These are phyloP conservation scores for Pyricularia sp. DNA, from an alignment of 2,329 filamentous ascomycete species.

Conservation along the genomic window DNA sequence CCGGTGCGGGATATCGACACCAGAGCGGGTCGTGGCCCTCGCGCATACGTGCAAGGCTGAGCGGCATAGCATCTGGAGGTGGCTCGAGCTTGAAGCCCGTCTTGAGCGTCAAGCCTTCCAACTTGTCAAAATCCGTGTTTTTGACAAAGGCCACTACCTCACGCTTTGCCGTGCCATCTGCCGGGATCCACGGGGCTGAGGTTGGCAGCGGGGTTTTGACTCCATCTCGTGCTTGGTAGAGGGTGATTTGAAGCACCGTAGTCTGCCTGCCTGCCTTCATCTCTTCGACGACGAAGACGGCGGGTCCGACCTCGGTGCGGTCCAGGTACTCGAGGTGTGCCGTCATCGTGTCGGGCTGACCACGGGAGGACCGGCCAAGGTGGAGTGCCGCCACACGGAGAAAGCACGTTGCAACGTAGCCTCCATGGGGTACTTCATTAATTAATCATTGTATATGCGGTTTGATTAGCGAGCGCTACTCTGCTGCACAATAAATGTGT, in stretches of 20 bases:
- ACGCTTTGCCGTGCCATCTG: conserved; percentile 16
- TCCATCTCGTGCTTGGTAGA: conserved; percentile 23
- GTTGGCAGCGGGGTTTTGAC: conserved; percentile 17
- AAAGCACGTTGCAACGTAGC: conserved; percentile 32
- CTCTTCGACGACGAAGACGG: conserved; percentile 28
- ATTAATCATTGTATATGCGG: neutral
- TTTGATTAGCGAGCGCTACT: neutral
- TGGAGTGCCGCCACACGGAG: conserved; percentile 25
- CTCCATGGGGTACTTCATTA: conserved; percentile 30
- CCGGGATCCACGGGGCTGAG: conserved; percentile 24
- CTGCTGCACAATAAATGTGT: neutral
- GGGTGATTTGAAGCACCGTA: conserved; percentile 30
- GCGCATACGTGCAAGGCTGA: conserved; percentile 17
- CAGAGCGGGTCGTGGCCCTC: conserved; percentile 13
- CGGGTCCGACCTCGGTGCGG: conserved; percentile 26
- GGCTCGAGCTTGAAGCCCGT: conserved; percentile 16
- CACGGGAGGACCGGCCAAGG: conserved; percentile 15
- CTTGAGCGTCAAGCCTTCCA: conserved; percentile 21
- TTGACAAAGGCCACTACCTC: conserved; percentile 29
- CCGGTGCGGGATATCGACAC: conserved; percentile 7
- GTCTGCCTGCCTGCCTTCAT: conserved; percentile 30
- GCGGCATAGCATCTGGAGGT: conserved; percentile 8
- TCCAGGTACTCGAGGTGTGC: conserved; percentile 31
- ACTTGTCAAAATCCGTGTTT: conserved; percentile 21
- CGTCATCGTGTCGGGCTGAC: conserved; percentile 27